Base-by-base conservation (phyloP, 495 filamentous ascomycete genomes). In the Cairneyella variabilis region DNA sequence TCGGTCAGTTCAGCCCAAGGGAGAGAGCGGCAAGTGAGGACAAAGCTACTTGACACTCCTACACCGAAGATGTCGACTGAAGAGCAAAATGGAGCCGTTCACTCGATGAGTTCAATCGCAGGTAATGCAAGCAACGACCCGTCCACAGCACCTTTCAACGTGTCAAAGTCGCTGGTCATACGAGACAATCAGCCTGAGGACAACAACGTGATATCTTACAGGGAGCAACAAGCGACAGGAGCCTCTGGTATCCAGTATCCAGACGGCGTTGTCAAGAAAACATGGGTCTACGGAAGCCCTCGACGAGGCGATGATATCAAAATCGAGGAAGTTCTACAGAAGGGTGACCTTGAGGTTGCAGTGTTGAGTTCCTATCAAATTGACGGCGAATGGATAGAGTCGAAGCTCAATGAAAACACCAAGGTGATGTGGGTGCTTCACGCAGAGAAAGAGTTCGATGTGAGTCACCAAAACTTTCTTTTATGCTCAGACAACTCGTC, bases 321-420 rank as follows among this genome's bases (percentile, higher is more conserved):
- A 58, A 83, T 98, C 36, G 90, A 96, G 64, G 93, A 97, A 62
- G 84, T 97, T 1, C 67, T 98, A 0, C 86, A 95, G 64, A 80
- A 78, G 36, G 64, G 76, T 4, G 76, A 85, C 30, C 74, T 97
- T 0, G 71, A 84, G 17, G 71, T 89, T 18, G 93, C 90, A 0
- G 78, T 97, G 1, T 68, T 98, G 2, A 93, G 90, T 57, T 86
- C 92, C 1, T 98, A 86, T 54, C 78, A 92, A 59, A 91, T 89
- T 84, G 88, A 97, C 59, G 76, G 83, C 16, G 75, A 83, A 9
- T 91, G 88, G 88, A 52, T 90, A 3, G 73, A 83, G 10, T 64
- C 62, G 0, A 90, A 90, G 60, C 53, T 89, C 7, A 69, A 84
- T 26, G 59, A 65, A 0, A 59, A 48, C 5, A 84, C 84, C 0